Conservation (phyloP, 2,329 filamentous ascomycete species). For the Diplodia seriata region DNA sequence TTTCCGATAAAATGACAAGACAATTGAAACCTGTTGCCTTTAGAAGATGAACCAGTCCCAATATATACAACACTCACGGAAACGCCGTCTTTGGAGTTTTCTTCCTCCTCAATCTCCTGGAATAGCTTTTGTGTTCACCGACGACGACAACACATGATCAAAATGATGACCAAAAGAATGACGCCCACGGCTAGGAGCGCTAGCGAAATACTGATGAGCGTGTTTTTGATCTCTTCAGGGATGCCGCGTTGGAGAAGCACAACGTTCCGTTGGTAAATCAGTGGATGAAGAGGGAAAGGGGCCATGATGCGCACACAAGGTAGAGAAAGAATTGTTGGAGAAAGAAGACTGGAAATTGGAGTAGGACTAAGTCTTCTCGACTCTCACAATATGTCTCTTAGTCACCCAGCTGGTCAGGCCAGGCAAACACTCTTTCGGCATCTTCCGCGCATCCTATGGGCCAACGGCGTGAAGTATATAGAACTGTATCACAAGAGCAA, state of each 20-base stretch:
- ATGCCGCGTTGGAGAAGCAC: not conserved
- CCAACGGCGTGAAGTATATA: not conserved
- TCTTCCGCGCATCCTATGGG: not conserved
- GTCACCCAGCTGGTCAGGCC: not conserved
- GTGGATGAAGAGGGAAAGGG: not conserved
- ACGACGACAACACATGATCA: conserved; percentile 12
- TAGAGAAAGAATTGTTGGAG: not conserved
- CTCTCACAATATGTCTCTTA: not conserved
- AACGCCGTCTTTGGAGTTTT: not conserved
- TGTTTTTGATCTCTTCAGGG: not conserved
- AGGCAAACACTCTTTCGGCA: not conserved
- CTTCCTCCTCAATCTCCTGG: too few species aligned
- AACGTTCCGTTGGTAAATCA: not conserved
- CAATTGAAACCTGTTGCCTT: not conserved
- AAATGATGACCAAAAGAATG: conserved; percentile 4
- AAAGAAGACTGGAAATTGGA: not conserved
- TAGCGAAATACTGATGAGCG: conserved; percentile 7
- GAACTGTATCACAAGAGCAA: not conserved
- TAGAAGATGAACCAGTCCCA: not conserved
- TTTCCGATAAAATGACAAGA: not conserved
- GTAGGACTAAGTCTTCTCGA: not conserved
- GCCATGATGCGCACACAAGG: not conserved
- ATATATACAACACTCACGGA: not conserved
- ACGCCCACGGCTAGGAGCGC: conserved; percentile 6
- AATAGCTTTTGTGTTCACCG: not conserved